A percentile compares a stretch with the other conserved stretches of the same genome.
Conservation (phyloP, 768 basidiomycete species). For the Pleurotus tuber-regium region DNA sequence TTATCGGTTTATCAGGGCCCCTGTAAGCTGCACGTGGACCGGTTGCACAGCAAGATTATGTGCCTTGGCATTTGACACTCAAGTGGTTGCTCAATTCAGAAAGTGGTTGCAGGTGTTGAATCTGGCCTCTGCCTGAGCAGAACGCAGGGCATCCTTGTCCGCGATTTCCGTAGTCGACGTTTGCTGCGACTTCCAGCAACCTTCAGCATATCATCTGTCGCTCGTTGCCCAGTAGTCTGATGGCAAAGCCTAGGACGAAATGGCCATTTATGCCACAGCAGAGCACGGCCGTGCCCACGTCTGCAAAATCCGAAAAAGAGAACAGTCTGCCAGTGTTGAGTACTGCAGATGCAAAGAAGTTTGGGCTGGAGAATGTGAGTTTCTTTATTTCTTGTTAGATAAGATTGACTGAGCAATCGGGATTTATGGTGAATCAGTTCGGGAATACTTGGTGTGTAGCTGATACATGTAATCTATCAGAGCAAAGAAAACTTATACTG, state of each 20-base stretch:
- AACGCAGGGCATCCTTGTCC: background rate
- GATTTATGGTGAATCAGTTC: slow-evolving; percentile 52
- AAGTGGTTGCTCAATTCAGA: slow-evolving; percentile 8
- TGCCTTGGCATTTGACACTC: slow-evolving; percentile 9
- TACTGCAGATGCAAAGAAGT: slow-evolving; percentile 78
- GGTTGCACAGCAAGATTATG: slow-evolving; percentile 8
- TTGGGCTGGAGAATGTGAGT: slow-evolving; percentile 96
- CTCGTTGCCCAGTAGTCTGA: slow-evolving; percentile 10
- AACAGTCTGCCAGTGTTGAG: slow-evolving; percentile 34
- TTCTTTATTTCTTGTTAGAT: background rate
- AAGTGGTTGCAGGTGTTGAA: slow-evolving; percentile 5
- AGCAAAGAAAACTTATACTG: too few relatives aligned
- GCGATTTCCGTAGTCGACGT: slow-evolving; percentile 5
- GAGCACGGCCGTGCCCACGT: slow-evolving; percentile 15
- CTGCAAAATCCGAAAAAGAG: slow-evolving; percentile 24
- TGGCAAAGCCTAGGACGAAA: slow-evolving; percentile 21
- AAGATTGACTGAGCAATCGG: slow-evolving; percentile 12
- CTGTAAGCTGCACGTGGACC: slow-evolving; percentile 3
- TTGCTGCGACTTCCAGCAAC: slow-evolving; percentile 9
- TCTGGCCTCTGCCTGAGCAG: slow-evolving; percentile 7
- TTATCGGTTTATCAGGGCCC: slow-evolving; percentile 8
- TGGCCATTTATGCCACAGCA: slow-evolving; percentile 22
- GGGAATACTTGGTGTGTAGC: slow-evolving; percentile 87
- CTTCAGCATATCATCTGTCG: too few relatives aligned
- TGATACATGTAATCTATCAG: too few relatives aligned